phyloP scores from a whole-genome alignment of 2,329 filamentous ascomycete species.

The Neopestalotiopsis sp. region DNA sequence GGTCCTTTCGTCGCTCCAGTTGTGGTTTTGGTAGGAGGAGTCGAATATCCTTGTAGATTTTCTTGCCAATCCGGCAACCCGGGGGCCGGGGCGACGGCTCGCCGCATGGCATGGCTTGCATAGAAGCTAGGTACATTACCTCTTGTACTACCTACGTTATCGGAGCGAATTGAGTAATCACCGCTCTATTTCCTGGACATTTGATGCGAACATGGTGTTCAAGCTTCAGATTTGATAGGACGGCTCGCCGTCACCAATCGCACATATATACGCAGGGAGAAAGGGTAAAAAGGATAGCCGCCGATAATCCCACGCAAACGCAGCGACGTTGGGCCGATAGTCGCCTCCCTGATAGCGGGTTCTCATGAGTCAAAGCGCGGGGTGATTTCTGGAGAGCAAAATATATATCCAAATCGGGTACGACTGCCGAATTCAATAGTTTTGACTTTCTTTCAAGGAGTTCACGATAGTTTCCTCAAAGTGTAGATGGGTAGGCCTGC shows the following conservation, averaged over 20 bases:
- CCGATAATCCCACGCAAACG: not conserved
- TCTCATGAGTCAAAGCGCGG: conserved; percentile 15
- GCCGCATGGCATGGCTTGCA: not conserved
- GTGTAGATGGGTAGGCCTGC: not conserved
- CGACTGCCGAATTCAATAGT: not conserved
- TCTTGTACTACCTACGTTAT: not conserved
- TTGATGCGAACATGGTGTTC: not conserved
- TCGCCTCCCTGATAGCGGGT: conserved; percentile 5
- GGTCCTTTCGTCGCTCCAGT: not conserved
- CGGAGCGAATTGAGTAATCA: not conserved
- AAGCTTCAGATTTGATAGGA: not conserved
- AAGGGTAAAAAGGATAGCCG: not conserved
- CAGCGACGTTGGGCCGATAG: conserved; percentile 1
- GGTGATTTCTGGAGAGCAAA: not conserved
- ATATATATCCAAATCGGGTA: conserved; percentile 3
- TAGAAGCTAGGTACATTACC: not conserved
- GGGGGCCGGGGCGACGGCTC: not conserved
- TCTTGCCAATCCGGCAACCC: not conserved
- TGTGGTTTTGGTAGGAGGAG: not conserved
- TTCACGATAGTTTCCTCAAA: not conserved
- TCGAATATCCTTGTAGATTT: not conserved
- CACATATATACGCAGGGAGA: not conserved
- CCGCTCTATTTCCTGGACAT: not conserved
- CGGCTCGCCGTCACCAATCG: not conserved
- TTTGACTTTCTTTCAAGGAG: not conserved